These are phyloP conservation scores for Debaryomyces psychrophilus DNA, from an alignment of 1,139 yeast species.

Conservation along the genomic window DNA sequence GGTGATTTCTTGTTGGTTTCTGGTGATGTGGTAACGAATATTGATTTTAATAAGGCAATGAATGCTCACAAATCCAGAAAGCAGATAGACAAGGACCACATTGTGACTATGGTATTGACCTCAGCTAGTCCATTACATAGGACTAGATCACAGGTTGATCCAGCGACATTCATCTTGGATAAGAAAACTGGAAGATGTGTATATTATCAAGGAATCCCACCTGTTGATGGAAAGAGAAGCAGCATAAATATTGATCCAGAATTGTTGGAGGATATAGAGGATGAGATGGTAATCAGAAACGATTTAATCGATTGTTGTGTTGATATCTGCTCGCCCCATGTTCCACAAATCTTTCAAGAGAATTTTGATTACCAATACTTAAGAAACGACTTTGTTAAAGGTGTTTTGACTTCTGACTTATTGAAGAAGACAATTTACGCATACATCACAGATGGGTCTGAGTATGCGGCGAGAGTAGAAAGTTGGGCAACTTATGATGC, in stretches of 20 bases:
- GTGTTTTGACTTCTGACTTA: conserved; percentile 87
- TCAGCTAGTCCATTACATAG: conserved; percentile 87
- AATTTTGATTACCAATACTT: conserved; percentile 91
- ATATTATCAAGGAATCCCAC: conserved; percentile 76
- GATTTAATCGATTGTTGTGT: conserved; percentile 95
- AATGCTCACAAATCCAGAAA: conserved; percentile 73
- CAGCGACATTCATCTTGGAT: conserved; percentile 84
- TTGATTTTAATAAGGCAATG: conserved; percentile 75
- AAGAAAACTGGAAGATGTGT: conserved; percentile 73
- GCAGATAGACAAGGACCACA: conserved; percentile 80
- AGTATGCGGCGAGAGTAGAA: conserved; percentile 91
- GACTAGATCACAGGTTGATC: conserved; percentile 75
- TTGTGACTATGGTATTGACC: conserved; percentile 89
- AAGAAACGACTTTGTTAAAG: conserved; percentile 85
- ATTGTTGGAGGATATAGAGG: conserved; percentile 70
- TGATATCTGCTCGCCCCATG: conserved; percentile 92
- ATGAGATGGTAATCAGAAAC: conserved; percentile 78
- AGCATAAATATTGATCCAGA: conserved; percentile 82
- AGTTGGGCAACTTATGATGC: conserved; percentile 93
- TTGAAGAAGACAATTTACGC: conserved; percentile 90
- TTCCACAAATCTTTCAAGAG: conserved; percentile 94
- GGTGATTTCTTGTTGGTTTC: conserved; percentile 88
- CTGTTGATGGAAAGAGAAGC: conserved; percentile 56
- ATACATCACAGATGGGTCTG: conserved; percentile 69
- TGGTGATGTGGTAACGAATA: conserved; percentile 92